Evolutionary conservation across 2,329 filamentous ascomycete species (phyloP).

Genomic region (Microcyclosporella mali): DNA sequence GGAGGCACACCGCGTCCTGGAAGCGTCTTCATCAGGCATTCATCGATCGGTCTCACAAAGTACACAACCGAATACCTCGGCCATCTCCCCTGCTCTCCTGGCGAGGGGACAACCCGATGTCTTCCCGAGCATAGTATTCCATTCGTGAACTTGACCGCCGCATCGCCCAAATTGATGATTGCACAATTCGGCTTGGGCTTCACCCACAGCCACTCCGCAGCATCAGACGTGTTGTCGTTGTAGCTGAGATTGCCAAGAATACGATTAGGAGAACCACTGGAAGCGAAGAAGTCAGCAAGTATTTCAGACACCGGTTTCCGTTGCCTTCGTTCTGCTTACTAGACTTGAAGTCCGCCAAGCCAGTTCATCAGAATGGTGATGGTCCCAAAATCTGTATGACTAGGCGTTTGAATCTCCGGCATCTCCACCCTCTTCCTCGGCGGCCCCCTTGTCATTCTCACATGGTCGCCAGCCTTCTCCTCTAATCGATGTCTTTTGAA

Average conservation of each 20-base stretch:
- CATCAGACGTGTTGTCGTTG: slow-evolving; percentile 11
- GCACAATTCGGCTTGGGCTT: slow-evolving; percentile 46
- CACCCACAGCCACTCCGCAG: slow-evolving; percentile 47
- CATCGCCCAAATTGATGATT: slow-evolving; percentile 46
- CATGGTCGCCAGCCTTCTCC: slow-evolving; percentile 44
- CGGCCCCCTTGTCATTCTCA: slow-evolving; percentile 48
- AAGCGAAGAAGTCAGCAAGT: too few relatives aligned
- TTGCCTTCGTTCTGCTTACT: too few relatives aligned
- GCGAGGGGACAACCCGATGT: slow-evolving; percentile 48
- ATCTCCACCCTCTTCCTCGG: slow-evolving; percentile 35
- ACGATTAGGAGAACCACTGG: slow-evolving; percentile 16
- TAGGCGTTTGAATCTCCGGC: slow-evolving; percentile 33
- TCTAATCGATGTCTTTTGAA: slow-evolving; percentile 40
- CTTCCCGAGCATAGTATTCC: slow-evolving; percentile 38
- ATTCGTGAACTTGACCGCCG: slow-evolving; percentile 42
- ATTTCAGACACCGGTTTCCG: too few relatives aligned
- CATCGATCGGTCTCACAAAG: slow-evolving; percentile 48
- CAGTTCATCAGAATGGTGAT: slow-evolving; percentile 54
- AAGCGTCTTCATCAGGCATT: slow-evolving; percentile 39
- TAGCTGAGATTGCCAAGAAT: slow-evolving; percentile 16
- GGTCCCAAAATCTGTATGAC: slow-evolving; percentile 52
- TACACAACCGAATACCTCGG: slow-evolving; percentile 51
- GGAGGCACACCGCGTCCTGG: slow-evolving; percentile 27
- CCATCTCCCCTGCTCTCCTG: slow-evolving; percentile 42
- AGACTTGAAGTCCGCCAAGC: slow-evolving; percentile 50